Conservation (phyloP, 225 moss, liverwort and hornwort genomes). For the Neckera pumila region DNA sequence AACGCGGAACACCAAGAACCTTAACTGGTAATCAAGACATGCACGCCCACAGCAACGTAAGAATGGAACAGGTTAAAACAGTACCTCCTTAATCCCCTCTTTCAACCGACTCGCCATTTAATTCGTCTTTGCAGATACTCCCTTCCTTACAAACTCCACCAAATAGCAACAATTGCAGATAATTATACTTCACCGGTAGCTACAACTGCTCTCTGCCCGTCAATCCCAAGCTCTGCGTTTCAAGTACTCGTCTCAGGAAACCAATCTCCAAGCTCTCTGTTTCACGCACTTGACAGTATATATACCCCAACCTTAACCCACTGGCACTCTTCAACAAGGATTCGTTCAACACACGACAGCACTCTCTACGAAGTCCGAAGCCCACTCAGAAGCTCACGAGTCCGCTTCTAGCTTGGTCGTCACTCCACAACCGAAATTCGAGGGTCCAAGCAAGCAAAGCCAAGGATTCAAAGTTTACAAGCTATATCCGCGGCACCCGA, state of each 20-base stretch:
- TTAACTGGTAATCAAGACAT: not conserved
- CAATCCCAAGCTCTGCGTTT: not conserved
- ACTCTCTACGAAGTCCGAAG: not conserved
- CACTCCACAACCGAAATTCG: not conserved
- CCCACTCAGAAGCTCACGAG: not conserved
- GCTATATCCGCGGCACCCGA: not conserved
- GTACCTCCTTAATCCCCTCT: constrained; percentile 18
- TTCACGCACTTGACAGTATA: not conserved
- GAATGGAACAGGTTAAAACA: not conserved
- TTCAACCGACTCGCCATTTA: constrained; percentile 17
- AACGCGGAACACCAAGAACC: not conserved
- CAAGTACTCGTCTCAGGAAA: not conserved
- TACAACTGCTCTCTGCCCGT: not conserved
- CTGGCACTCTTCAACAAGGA: not conserved
- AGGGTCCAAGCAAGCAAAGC: not conserved
- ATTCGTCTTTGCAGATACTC: not conserved
- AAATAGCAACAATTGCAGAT: not conserved
- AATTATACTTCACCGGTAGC: not conserved
- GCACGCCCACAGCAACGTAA: not conserved
- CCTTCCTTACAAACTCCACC: not conserved
- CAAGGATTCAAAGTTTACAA: not conserved
- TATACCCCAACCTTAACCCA: not conserved
- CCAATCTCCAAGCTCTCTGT: not conserved
- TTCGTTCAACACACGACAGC: not conserved
- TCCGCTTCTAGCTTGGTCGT: not conserved